Base-by-base conservation (phyloP, 2,329 filamentous ascomycete species). In the Colletotrichum sp. region DNA sequence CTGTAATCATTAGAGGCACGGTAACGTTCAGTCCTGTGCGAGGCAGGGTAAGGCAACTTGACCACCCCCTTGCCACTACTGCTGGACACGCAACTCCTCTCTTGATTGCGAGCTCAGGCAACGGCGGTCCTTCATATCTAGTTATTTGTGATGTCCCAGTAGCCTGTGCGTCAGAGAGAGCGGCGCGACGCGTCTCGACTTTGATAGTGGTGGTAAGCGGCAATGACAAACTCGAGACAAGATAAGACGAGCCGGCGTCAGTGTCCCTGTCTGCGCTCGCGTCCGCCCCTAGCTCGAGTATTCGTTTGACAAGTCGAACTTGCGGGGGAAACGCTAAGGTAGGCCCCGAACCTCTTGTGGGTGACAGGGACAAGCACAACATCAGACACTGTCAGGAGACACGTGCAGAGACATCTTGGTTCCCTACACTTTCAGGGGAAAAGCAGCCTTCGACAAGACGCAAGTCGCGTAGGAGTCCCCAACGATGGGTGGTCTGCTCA, bases 301-400 rank as follows among this genome's bases (percentile, higher is more conserved):
- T 43, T 74, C 63, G 64, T 68, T 76, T 76, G 74, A 74, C 70
- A 76, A 74, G 64, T 74, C 64, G 64, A 76, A 74, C 74, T 74
- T 76, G 74, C 74, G 74, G 74, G 74, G 74, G 60, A 68, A 74
- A 76, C 74, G 74, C 74, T 76, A 76, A 73, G 57, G 36, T 65
- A 65, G 55, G 55, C 64, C 38, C 63, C 58, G 43, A 73, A 61
- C 64, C 58, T 30, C 64, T 48, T 71, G 48, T 69, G 32, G 58
- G 57, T 69, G 74, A 76, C 71, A 74, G 65, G 74, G 71, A 76
- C 70, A 76, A 74, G 70, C 70, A 65, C 71, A 64, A 74, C 74
- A 73, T 74, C 64, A 60, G 70, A 74, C 70, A 73, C 48, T 74
- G 70, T 55, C 48, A 61, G 36, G 67, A 69, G 55, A 72, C 74